Percentiles rank a stretch among this genome's conserved stretches.
Conservation (phyloP, 176 grass and related monocot genomes). For the Oryza glumipatula region DNA sequence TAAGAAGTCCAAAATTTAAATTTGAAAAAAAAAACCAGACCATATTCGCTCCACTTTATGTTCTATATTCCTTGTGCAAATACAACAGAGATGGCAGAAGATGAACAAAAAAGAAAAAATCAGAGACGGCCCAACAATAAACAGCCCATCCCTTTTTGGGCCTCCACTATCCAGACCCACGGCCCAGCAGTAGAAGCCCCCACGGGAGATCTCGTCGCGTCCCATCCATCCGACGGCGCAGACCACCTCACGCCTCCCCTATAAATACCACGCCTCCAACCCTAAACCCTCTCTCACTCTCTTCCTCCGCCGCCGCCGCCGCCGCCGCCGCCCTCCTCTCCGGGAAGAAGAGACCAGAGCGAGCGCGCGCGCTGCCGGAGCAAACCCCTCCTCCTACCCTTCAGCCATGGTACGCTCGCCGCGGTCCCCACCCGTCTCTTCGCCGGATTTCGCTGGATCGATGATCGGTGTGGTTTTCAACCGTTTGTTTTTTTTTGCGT, state of each 20-base stretch:
- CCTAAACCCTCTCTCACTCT: not conserved
- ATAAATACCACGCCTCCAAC: not conserved
- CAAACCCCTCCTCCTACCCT: not conserved
- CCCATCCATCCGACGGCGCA: conserved; percentile 16
- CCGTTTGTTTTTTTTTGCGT: no score
- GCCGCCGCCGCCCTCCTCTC: conserved; percentile 9
- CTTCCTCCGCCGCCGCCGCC: not conserved
- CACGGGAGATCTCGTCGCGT: not conserved
- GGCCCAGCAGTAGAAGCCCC: no score
- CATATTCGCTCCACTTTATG: no score
- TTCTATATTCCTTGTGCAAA: no score
- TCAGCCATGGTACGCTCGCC: conserved; percentile 14
- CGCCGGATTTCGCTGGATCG: not conserved
- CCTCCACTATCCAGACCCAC: not conserved
- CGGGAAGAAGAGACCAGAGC: conserved; percentile 9
- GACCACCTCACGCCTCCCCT: not conserved
- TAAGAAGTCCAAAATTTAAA: no score
- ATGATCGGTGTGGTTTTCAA: not conserved
- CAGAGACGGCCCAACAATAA: not conserved
- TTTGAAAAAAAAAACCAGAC: no score
- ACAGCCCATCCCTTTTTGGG: no score
- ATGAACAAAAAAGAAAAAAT: no score
- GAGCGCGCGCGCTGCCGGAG: conserved; percentile 21
- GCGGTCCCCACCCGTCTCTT: not conserved
- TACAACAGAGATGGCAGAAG: no score